Conservation (phyloP, 352 stramenopile genomes). For the Phytophthora cryptogea region DNA sequence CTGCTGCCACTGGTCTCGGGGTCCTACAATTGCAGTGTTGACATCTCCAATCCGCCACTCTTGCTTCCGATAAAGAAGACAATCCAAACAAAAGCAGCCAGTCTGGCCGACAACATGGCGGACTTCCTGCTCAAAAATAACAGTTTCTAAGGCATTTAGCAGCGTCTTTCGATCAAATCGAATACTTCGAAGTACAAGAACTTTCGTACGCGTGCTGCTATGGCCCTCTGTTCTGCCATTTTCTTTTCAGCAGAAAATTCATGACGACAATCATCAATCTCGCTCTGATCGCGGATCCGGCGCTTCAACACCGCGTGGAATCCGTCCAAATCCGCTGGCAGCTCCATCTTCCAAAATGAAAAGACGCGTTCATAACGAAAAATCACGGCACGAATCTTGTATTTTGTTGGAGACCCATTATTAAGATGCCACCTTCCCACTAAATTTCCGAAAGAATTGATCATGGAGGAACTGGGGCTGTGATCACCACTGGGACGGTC, state of each 20-base stretch:
- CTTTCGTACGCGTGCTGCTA: constrained; percentile 22
- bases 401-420: constrained; percentile 8
- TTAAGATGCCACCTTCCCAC: neutral
- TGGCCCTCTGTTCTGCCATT: constrained; percentile 24
- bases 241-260: constrained; percentile 28
- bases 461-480: constrained; percentile 35
- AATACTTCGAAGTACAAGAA: neutral
- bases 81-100: constrained; percentile 79
- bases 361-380: constrained; percentile 16
- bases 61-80: constrained; percentile 69
- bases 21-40: constrained; percentile 64
- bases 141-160: too few relatives aligned
- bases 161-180: too few relatives aligned
- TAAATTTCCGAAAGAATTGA: neutral
- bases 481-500: constrained; percentile 57
- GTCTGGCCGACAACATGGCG: constrained; percentile 66
- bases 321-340: constrained; percentile 43
- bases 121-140: constrained; percentile 30
- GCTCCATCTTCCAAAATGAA: constrained; percentile 38
- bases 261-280: constrained; percentile 49
- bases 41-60: constrained; percentile 80
- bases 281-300: constrained; percentile 56
- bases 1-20: constrained; percentile 67
- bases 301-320: constrained; percentile 60
- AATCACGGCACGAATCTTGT: constrained; percentile 1